Base-by-base conservation (phyloP, 2,329 filamentous ascomycete genomes). In the Fusarium sublunatum region DNA sequence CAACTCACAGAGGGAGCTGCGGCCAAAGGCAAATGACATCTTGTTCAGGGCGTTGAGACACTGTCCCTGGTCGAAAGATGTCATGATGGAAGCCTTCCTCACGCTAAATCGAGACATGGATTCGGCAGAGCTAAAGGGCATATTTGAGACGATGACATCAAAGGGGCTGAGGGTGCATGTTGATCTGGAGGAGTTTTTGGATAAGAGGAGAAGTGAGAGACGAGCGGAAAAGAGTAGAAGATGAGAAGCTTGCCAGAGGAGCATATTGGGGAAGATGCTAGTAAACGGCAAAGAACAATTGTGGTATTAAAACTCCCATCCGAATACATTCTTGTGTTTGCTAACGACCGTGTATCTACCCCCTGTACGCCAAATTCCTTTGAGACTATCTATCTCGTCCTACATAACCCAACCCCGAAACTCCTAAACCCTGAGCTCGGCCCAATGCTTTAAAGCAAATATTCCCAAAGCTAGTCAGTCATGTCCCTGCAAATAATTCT, bases 131-230 rank as follows among this genome's bases (percentile, higher is more conserved):
- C 72, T 87, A 42, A 77, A 77, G 59, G 78, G 79, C 1, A 79
- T 85, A 11, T 82, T 81, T 53, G 74, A 77, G 35, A 80, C 78
- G 2, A 79, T 86, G 74, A 74, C 70, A 15, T 74, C 77, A 5
- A 85, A 83, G 72, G 82, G 83, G 0, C 40, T 85, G 41, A 72
- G 84, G 24, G 72, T 85, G 0, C 81, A 84, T 61, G 74, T 83
- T 5, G 83, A 86, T 35, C 66, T 85, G 69, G 82, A 84, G 1
- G 82, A 81, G 49, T 82, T 81, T 65, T 63, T 81, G 41, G 74
- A 73, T 41, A 65, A 65, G 34, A 78, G 76, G 69, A 71, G 72
- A 25, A 65, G 48, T 32, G 63, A 58, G 35, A 70, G 48, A 34
- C 44, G 38, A 50, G 34, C 5, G 13, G 42, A 36, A 24, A 64